Conservation (phyloP, 2,329 filamentous ascomycete species). For the Nectriaceae sp. region DNA sequence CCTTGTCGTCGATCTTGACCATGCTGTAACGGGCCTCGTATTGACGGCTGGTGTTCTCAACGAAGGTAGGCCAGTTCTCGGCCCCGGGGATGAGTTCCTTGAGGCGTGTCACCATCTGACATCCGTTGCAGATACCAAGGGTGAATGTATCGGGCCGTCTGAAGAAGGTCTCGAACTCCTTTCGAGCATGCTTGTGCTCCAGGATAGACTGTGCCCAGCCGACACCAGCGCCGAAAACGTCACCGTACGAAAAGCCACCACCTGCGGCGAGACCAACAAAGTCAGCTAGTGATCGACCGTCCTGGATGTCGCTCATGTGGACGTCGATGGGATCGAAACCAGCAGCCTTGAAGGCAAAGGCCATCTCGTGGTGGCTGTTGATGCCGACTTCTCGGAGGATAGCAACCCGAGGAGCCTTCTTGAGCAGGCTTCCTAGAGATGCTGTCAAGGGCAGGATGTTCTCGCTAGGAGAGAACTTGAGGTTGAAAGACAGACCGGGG, state of each 20-base stretch:
- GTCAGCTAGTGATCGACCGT: constrained; percentile 74
- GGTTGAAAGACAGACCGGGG: constrained; percentile 81
- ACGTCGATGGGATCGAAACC: constrained; percentile 92
- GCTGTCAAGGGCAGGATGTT: constrained; percentile 64
- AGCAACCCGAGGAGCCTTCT: constrained; percentile 72
- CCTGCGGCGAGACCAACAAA: constrained; percentile 93
- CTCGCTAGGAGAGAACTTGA: constrained; percentile 79
- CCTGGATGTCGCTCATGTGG: constrained; percentile 93
- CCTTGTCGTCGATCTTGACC: constrained; percentile 27
- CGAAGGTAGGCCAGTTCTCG: constrained; percentile 63
- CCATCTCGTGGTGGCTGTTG: constrained; percentile 97
- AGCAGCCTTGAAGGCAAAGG: constrained; percentile 88
- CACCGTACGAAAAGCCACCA: constrained; percentile 94
- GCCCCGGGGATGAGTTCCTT: constrained; percentile 31
- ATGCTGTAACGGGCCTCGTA: constrained; percentile 30
- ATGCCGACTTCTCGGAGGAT: constrained; percentile 95
- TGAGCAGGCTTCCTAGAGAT: constrained; percentile 53
- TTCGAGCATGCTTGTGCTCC: constrained; percentile 73
- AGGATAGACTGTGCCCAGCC: constrained; percentile 96
- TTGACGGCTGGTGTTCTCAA: constrained; percentile 66
- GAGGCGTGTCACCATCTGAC: constrained; percentile 82
- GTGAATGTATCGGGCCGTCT: constrained; percentile 85
- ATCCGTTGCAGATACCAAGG: constrained; percentile 95
- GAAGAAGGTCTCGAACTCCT: constrained; percentile 85
- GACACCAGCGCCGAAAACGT: constrained; percentile 83